Base-by-base conservation (phyloP, 768 basidiomycete genomes). In the Hortiboletus campestris region DNA sequence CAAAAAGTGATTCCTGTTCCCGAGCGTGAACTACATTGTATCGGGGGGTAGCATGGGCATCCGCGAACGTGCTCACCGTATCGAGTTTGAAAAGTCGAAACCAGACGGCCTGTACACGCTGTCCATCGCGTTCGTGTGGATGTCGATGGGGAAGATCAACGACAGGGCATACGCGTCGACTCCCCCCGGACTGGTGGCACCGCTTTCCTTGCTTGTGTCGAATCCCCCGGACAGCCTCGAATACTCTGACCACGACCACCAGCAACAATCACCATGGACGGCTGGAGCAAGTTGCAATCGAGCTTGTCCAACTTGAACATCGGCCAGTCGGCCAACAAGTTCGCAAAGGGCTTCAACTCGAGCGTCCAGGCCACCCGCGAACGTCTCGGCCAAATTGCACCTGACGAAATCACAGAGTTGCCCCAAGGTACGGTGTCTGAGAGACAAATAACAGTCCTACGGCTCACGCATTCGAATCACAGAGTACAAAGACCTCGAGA, bases 401-500 rank as follows among this genome's bases (percentile, higher is more conserved):
- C 88, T 6, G 93, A 93, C 60, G 97, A 97, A 63, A 94, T 98
- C 67, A 98, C 96, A 9, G 97, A 98, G 74, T 80, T 93, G 48
- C 90, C 91, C 25, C 87, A 91, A 75, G 93, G 91, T 88, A 1
- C 28, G n/a, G 73, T 68, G 9, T 42, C 14, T 3, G 25, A 3
- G 4, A 25, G 25, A n/a, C n/a, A n/a, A 40, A 14, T 12, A 17
- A 28, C 6, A 3, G 16, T 28, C 38, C 38, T 44, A 12, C 34
- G 25, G 28, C 28, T 46, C 40, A 43, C 52, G 19, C 42, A 14
- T 36, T 50, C 17, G 4, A 46, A 2, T 2, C 58, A n/a, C 76
- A 91, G 96, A 99, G 72, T 99, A 98, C 81, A 94, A 88, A 66
- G 92, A 96, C 68, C 85, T 99, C 61, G 97, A 99, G 74, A 80